phyloP scores from a whole-genome alignment of 768 basidiomycete species.

The Suillus lakei region DNA sequence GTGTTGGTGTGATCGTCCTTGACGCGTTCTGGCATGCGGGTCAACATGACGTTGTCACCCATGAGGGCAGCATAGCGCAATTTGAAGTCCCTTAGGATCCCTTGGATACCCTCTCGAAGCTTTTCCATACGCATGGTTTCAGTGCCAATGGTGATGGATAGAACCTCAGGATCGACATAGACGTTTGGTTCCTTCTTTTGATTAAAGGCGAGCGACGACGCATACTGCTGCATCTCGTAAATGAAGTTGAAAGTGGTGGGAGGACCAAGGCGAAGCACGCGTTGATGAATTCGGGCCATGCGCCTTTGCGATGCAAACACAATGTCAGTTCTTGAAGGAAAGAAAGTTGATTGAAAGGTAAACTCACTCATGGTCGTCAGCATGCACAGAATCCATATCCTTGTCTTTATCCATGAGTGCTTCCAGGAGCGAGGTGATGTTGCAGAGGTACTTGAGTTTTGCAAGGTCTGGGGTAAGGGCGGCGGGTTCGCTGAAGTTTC shows the following conservation, averaged over 20 bases:
- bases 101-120: neutral
- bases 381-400: neutral
- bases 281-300: neutral
- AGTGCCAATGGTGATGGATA: neutral
- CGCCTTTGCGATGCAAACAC: neutral
- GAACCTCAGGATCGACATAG: neutral
- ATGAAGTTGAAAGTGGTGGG: neutral
- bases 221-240: neutral
- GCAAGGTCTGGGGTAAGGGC: neutral
- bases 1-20: neutral
- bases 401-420: neutral
- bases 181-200: neutral
- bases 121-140: neutral
- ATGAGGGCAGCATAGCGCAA: neutral
- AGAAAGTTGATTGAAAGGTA: rapidly evolving
- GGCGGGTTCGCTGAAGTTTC: neutral
- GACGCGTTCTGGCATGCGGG: neutral
- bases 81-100: neutral
- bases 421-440: neutral
- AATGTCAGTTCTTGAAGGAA: neutral
- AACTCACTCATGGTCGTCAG: neutral
- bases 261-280: neutral
- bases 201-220: neutral
- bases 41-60: neutral
- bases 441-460: neutral